Conservation (phyloP, 2,329 filamentous ascomycete species). For the Exophiala phaeomuriformis region DNA sequence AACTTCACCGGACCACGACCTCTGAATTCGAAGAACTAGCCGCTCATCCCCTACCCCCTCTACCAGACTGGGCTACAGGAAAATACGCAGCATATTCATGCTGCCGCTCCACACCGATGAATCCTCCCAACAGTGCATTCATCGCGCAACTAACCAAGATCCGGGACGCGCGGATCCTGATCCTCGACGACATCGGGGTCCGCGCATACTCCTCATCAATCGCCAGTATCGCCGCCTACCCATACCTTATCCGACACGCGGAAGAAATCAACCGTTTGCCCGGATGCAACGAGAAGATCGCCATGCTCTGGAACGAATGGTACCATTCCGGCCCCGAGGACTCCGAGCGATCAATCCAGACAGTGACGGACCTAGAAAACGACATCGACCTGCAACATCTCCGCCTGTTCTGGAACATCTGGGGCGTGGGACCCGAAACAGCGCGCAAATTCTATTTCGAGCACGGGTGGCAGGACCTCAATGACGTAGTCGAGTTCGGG, state of each 20-base stretch:
- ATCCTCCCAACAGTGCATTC: conserved; percentile 67
- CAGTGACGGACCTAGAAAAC: conserved; percentile 56
- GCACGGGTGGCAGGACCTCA: conserved; percentile 70
- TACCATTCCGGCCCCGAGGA: conserved; percentile 40
- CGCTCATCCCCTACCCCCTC: conserved; percentile 46
- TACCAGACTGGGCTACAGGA: conserved; percentile 63
- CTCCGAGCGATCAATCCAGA: conserved; percentile 51
- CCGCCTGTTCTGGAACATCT: conserved; percentile 71
- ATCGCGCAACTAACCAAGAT: conserved; percentile 68
- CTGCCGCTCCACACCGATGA: conserved; percentile 63
- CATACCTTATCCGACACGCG: conserved; percentile 46
- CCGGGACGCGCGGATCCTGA: conserved; percentile 61
- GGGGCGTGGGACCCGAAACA: conserved; percentile 80
- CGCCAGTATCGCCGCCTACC: conserved; percentile 75
- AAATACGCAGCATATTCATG: conserved; percentile 64
- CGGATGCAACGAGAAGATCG: conserved; percentile 74
- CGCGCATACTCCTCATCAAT: conserved; percentile 84
- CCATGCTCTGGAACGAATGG: conserved; percentile 70
- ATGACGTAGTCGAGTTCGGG: conserved; percentile 76
- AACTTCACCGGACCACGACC: conserved; percentile 62
- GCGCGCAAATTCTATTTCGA: conserved; percentile 73
- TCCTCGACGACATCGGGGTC: conserved; percentile 68
- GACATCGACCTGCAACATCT: conserved; percentile 61
- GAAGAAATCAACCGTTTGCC: conserved; percentile 53
- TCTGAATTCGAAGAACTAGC: conserved; percentile 59